Percentiles rank a stretch among this genome's conserved stretches.
Conservation (phyloP, 1,139 yeast species). For the Pneumocystis carinii region DNA sequence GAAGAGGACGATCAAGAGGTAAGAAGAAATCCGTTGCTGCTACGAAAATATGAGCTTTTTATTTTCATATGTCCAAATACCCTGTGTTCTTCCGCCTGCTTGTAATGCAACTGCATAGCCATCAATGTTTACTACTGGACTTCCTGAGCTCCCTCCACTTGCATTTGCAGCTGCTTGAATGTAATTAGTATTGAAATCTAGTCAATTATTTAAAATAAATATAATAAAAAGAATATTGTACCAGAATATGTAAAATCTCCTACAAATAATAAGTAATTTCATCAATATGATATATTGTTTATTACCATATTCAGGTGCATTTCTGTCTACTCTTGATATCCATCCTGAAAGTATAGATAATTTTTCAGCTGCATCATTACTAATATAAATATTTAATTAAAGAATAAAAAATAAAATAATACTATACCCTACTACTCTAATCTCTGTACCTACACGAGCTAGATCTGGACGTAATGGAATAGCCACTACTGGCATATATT, state of each 20-base stretch:
- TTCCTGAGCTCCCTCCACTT: constrained; percentile 90
- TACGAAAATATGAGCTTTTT: constrained; percentile 24
- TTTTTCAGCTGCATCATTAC: constrained; percentile 87
- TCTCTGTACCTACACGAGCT: constrained; percentile 80
- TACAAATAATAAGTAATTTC: neutral
- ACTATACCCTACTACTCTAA: constrained; percentile 62
- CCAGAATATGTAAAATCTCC: neutral
- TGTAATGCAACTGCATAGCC: constrained; percentile 84
- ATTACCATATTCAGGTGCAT: constrained; percentile 87
- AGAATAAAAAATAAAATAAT: neutral
- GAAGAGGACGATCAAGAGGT: constrained; percentile 66
- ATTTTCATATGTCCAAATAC: neutral
- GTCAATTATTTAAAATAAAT: neutral
- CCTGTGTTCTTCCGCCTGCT: constrained; percentile 69
- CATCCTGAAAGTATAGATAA: constrained; percentile 78
- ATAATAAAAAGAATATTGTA: neutral
- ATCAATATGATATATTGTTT: constrained; percentile 48
- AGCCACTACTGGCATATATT: constrained; percentile 56
- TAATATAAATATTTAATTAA: neutral
- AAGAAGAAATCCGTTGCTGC: constrained; percentile 87
- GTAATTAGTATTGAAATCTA: constrained; percentile 85
- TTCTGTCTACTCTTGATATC: constrained; percentile 78
- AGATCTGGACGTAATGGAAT: constrained; percentile 61
- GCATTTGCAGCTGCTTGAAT: constrained; percentile 95
- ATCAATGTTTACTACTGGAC: constrained; percentile 80